These are phyloP conservation scores for Lepiota brunneoincarnata DNA, from an alignment of 768 basidiomycete genomes.

Conservation along the genomic window DNA sequence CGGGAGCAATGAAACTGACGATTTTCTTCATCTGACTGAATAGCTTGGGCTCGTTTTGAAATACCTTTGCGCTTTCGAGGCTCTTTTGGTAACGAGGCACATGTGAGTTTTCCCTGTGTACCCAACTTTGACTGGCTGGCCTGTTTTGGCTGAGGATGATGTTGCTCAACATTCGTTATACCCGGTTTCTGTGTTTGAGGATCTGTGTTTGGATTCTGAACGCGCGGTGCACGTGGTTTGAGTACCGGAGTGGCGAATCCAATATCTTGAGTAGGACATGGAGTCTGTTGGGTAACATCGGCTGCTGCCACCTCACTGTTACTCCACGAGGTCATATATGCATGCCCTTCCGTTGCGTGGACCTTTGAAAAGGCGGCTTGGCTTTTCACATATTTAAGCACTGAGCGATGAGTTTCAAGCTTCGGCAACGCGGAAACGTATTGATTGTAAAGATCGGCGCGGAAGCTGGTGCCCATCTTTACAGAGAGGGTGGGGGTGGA, in stretches of 20 bases:
- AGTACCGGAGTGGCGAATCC: slow-evolving; percentile 57
- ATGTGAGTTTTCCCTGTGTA: neutral
- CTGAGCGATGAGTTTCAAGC: slow-evolving; percentile 37
- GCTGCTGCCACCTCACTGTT: neutral
- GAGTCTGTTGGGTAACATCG: neutral
- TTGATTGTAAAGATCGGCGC: neutral
- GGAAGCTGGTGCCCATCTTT: neutral
- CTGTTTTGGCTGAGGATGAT: neutral
- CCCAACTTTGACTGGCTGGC: neutral
- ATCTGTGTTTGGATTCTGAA: neutral
- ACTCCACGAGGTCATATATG: slow-evolving; percentile 29
- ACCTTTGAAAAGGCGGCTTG: slow-evolving; percentile 43
- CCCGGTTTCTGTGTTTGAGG: too few species aligned
- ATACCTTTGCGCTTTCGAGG: neutral
- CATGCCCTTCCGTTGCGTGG: slow-evolving; percentile 41
- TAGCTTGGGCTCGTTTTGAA: slow-evolving; percentile 5
- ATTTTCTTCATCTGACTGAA: slow-evolving; percentile 19
- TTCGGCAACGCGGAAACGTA: slow-evolving; percentile 31
- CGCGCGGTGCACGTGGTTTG: slow-evolving; percentile 35
- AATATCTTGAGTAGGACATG: slow-evolving; percentile 14
- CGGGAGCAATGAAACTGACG: slow-evolving; percentile 17
- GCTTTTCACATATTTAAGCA: slow-evolving; percentile 46
- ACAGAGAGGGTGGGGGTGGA: neutral
- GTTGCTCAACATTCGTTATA: neutral
- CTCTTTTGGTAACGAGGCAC: neutral